Percentiles rank a stretch among this genome's conserved stretches.
Conservation (phyloP, 1,284 basidiomycete species). For the Heterobasidion irregulare region DNA sequence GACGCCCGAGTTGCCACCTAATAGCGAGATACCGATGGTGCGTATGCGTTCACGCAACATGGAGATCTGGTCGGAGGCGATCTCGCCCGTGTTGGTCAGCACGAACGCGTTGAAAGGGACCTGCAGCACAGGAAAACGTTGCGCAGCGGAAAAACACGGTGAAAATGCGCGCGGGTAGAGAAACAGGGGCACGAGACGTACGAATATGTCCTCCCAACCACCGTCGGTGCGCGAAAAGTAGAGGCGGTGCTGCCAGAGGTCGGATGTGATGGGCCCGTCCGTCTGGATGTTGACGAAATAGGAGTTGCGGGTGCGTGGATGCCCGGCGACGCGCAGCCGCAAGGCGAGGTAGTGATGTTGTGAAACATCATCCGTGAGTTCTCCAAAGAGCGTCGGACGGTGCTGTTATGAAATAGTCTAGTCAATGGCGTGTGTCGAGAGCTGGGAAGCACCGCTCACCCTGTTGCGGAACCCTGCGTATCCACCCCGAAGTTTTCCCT, state of each 20-base stretch:
- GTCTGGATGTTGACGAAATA: slow-evolving; percentile 91
- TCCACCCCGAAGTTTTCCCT: slow-evolving; percentile 59
- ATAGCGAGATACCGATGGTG: slow-evolving; percentile 76
- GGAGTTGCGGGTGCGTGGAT: slow-evolving; percentile 62
- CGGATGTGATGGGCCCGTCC: slow-evolving; percentile 65
- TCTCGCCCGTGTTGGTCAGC: slow-evolving; percentile 75
- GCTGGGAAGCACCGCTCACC: slow-evolving; percentile 25
- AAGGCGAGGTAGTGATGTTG: slow-evolving; percentile 73
- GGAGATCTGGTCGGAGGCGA: slow-evolving; percentile 56
- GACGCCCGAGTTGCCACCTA: slow-evolving; percentile 70
- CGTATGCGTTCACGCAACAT: slow-evolving; percentile 74
- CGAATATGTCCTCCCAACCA: slow-evolving; percentile 81
- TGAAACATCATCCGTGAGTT: slow-evolving; percentile 74
- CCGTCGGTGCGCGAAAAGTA: slow-evolving; percentile 67
- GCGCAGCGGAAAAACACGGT: too few relatives aligned
- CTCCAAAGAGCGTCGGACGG: slow-evolving; percentile 73
- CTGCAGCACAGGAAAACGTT: slow-evolving; percentile 24
- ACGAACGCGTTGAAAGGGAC: slow-evolving; percentile 80
- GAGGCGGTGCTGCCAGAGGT: slow-evolving; percentile 86
- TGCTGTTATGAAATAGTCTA: slow-evolving; percentile 25
- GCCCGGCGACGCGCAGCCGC: slow-evolving; percentile 64
- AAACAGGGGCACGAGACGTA: slow-evolving; percentile 27
- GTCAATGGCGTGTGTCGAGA: not conserved
- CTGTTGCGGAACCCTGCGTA: slow-evolving; percentile 85
- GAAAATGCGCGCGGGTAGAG: not conserved